Base-by-base conservation (phyloP, 2,329 filamentous ascomycete species). In the Myotisia sp. region DNA sequence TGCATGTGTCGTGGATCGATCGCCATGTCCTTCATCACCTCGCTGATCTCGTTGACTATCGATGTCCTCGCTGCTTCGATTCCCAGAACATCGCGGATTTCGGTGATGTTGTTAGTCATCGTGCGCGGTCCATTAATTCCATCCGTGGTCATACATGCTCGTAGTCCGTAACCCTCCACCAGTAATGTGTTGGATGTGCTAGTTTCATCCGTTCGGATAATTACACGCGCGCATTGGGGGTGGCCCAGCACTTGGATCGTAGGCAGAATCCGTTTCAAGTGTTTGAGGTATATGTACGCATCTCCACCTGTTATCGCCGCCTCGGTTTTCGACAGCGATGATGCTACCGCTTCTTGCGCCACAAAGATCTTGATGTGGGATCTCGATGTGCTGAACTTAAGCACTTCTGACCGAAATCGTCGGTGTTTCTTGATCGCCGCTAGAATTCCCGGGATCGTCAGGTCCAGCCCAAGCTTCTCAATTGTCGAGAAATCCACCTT, bases 1-100 rank as follows among this genome's bases (percentile, higher is more conserved):
- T 94, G 80, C 85, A 98, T 95, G 62, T 98, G 90, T 37, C 90
- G 81, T 28, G 86, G 87, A 59, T 98, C 90, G 49, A 98, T 95
- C 56, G 74, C 76, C 85, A 98, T 94, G 54, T 79, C 76, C 22
- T 74, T 74, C 86, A 95, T 98, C 52, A 95, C 90, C 34, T 70
- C 68, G 34, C 69, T 71, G 49, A 98, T 95, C 63, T 98, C 90
- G 29, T 71, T 65, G 32, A 90, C 81, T 50, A 98, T 95, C 5
- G 86, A 92, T 3, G 71, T 72, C 39, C 87, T 76, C 3, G 90
- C 90, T 1, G 90, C 90, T 64, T 98, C 90, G 48, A 98, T 94
- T 32, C 90, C 90, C 3, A 98, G 73, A 0, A 95, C 77, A 16
- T 90, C 76, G 22, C 74, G 70, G 47, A 77, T 79, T 60, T 98